Evolutionary conservation across 768 basidiomycete species (phyloP).

Genomic region (Harrya chromipes): DNA sequence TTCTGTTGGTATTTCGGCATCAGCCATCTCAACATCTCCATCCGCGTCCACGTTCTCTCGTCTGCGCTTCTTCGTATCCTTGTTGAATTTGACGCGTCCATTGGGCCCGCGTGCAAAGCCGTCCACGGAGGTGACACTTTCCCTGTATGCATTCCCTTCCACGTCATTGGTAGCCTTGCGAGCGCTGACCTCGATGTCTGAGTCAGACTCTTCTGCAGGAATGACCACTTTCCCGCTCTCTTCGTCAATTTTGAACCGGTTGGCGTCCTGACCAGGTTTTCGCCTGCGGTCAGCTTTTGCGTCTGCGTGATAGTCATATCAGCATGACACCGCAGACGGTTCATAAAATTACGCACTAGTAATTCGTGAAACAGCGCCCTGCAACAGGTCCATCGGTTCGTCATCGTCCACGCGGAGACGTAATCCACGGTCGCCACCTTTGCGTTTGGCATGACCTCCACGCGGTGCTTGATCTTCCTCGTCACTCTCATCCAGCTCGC

Average conservation of each 20-base stretch:
- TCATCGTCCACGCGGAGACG: constrained; percentile 85
- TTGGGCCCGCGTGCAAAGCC: constrained; percentile 83
- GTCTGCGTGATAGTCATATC: constrained; percentile 32
- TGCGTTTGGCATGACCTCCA: constrained; percentile 35
- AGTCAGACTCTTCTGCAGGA: constrained; percentile 52
- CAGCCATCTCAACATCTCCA: constrained; percentile 74
- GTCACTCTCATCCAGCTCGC: constrained; percentile 75
- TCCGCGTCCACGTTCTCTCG: constrained; percentile 61
- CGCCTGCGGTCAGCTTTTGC: constrained; percentile 49
- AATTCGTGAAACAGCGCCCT: constrained; percentile 68
- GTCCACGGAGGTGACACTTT: constrained; percentile 80
- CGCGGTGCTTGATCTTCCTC: constrained; percentile 44
- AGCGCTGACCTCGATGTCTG: constrained; percentile 40
- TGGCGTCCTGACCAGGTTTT: constrained; percentile 83
- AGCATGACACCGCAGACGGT: not conserved
- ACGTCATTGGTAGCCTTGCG: constrained; percentile 47
- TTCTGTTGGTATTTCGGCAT: constrained; percentile 47
- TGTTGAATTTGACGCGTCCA: constrained; percentile 92
- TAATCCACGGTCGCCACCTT: constrained; percentile 43
- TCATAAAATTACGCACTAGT: constrained; percentile 50
- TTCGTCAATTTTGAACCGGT: constrained; percentile 83
- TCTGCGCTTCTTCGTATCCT: constrained; percentile 91
- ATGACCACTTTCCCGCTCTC: constrained; percentile 81
- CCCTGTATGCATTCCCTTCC: constrained; percentile 78
- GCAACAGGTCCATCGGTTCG: constrained; percentile 92